phyloP scores from a whole-genome alignment of 129 eudicot species.

The Tanacetum coccineum region DNA sequence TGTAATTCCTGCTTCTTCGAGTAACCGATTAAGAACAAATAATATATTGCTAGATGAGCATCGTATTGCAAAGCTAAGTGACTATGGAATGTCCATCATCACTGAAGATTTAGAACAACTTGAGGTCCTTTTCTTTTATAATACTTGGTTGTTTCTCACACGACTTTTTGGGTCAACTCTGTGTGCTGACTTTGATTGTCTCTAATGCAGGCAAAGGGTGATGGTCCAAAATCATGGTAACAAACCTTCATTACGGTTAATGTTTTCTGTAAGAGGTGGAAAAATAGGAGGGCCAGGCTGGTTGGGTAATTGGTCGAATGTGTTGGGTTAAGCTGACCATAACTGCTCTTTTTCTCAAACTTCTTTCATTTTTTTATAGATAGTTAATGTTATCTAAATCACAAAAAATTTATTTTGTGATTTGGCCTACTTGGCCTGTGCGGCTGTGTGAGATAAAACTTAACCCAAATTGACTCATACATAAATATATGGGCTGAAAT shows the following conservation, averaged over 20 bases:
- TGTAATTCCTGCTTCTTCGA: constrained; percentile 64
- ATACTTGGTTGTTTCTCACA: constrained; percentile 3
- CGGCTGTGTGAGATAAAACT: not conserved
- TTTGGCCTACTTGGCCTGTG: not conserved
- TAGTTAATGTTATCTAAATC: not conserved
- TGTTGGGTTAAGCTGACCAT: not conserved
- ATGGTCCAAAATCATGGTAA: constrained; percentile 64
- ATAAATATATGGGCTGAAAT: not conserved
- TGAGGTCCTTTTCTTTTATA: constrained; percentile 34
- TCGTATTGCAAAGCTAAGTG: constrained; percentile 81
- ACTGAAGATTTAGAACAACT: constrained; percentile 63
- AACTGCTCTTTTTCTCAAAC: not conserved
- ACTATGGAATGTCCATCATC: constrained; percentile 80
- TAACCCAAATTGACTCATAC: not conserved
- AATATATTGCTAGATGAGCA: constrained; percentile 83
- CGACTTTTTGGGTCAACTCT: not conserved
- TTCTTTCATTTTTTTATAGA: no score
- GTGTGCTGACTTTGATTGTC: constrained; percentile 24
- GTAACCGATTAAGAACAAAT: constrained; percentile 62
- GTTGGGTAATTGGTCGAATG: not conserved
- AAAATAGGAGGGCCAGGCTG: not conserved
- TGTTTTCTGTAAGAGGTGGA: not conserved
- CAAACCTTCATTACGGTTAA: constrained; percentile 12
- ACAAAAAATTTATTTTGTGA: no score
- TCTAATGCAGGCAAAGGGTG: constrained; percentile 61